Base-by-base conservation (phyloP, 2,329 filamentous ascomycete species). In the Ascochyta koolunga region DNA sequence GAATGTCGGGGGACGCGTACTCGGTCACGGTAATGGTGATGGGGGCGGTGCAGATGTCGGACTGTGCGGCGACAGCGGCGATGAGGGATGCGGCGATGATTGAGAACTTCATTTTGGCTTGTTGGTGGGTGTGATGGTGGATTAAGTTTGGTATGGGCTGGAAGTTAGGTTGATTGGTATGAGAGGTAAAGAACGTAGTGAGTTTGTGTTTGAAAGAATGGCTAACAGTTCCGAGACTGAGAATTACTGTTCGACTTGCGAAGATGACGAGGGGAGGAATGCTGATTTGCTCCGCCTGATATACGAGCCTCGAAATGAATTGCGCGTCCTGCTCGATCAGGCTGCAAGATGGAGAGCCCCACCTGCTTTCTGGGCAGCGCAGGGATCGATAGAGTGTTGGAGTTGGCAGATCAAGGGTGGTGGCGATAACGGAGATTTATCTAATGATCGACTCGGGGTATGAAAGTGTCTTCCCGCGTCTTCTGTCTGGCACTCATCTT, bases 71-170 rank as follows among this genome's bases (percentile, higher is more conserved):
- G 45, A 61, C 61, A 39, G 60, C 68, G 36, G 62, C 62, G 42
- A 65, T 63, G 44, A 65, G 45, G 50, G 69, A 41, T 33, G 66
- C 56, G 56, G 67, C 65, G 61, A 63, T 54, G 48, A 68, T 38
- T 44, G 67, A 64, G 67, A 71, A 71, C 65, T 66, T 67, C 70
- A 73, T 73, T 58, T 52, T 60, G 64, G 46, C 27, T 42, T 45
- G 45, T 43, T 49, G 38, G 38, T 46, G 48, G 43, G 38, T 31
- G 38, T 48, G n/a, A 22, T 59, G 44, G 36, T 19, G 22, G 44
- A 43, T 45, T 51, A 32, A 46, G 31, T 24, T 51, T 55, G 53
- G 38, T 57, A 55, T 49, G 50, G 35, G 46, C 21, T 19, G 33
- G 32, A 38, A 21, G 33, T 33, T 35, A 42, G 45, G 22, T 21